These are phyloP conservation scores for Gynostemma pentaphyllum DNA, from an alignment of 306 rosid species.

Conservation along the genomic window DNA sequence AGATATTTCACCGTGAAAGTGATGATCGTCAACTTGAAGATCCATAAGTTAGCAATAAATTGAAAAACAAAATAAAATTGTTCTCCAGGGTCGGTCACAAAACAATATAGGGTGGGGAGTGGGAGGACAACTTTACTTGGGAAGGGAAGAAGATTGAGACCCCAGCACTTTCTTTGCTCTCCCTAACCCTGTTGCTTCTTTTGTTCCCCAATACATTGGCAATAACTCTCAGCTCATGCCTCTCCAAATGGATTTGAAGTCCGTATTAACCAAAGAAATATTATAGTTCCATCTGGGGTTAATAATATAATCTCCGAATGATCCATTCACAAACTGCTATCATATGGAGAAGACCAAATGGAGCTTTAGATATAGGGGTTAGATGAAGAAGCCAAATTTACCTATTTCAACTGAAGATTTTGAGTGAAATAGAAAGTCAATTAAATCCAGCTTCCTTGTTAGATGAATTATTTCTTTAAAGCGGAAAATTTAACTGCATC, in stretches of 20 bases:
- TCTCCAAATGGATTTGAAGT: not conserved
- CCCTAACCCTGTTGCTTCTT: conserved; percentile 2
- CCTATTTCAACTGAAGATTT: not conserved
- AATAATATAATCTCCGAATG: not conserved
- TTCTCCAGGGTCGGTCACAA: not conserved
- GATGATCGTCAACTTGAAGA: not conserved
- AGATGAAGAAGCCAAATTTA: not conserved
- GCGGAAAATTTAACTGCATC: not conserved
- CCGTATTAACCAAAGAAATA: not conserved
- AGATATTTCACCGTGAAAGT: not conserved
- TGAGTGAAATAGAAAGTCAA: not conserved
- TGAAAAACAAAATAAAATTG: not conserved
- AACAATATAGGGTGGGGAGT: not conserved
- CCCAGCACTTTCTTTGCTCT: not conserved
- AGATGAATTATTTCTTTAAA: not conserved
- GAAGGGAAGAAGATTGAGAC: not conserved
- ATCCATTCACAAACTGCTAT: not conserved
- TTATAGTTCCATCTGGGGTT: not conserved
- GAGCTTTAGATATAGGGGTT: not conserved
- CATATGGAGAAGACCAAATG: not conserved
- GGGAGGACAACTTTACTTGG: not conserved
- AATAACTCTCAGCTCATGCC: not conserved
- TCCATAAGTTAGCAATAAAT: not conserved
- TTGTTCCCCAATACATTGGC: not conserved
- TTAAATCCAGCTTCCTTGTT: not conserved